Base-by-base conservation (phyloP, 164 flowering plant genomes). In the Umbilicus rupestris region DNA sequence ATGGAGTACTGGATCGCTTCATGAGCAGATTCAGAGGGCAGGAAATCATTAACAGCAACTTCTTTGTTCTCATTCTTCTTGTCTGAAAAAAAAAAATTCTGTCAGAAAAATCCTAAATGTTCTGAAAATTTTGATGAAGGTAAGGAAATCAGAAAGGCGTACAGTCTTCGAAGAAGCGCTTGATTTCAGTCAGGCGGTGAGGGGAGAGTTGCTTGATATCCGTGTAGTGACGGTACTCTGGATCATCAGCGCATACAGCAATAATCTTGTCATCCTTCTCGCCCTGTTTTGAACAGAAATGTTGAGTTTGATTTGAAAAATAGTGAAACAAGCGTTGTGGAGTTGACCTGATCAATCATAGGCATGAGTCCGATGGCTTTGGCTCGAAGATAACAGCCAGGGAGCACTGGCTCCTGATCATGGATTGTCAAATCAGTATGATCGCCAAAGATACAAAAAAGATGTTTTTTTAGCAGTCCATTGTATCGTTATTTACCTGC, bases 321-420 rank as follows among this genome's bases (percentile, higher is more conserved):
- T 33, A 33, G n/a, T n/a, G n/a, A n/a, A n/a, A n/a, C n/a, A n/a
- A n/a, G 35, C 33, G 10, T 59, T 15, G 15, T 14, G 9, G n/a
- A 84, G 67, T 85, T n/a, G n/a, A 91, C 95, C 90, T 88, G 94
- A 73, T 88, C 94, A 69, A 88, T 88, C 94, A 88, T 88, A 65
- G 94, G 94, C 94, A 88, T 88, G 55, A 88, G 84, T 28, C 94
- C 89, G 9, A 88, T 84, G 22, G 94, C 90, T 76, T 83, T 84
- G 66, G 94, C 90, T 39, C 94, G 85, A 35, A 88, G 88, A 73
- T 84, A 88, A 77, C 90, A 84, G 57, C 94, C 94, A 0, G 94
- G 87, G 67, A 84, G 86, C 70, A 85, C 84, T 20, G 94, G 94
- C 65, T 88, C 94, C 90, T 88, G 78, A 22, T 59, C 44, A 71